Evolutionary conservation across 148 eudicot species (phyloP).

Genomic region (Heliosperma pusillum): DNA sequence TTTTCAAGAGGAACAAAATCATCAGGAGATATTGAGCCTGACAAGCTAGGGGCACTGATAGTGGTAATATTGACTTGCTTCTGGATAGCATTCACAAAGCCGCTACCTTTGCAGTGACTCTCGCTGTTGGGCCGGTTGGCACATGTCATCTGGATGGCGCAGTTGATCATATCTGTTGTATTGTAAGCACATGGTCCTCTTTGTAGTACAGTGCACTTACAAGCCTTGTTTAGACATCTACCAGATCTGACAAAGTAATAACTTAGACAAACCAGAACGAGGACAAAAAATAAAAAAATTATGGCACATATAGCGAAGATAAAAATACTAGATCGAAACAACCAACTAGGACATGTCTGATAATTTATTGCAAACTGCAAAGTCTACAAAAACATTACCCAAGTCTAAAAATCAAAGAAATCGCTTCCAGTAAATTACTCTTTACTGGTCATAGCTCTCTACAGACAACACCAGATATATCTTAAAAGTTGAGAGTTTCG

Average conservation of each 20-base stretch:
- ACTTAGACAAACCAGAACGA: background rate
- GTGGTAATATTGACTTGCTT: slow-evolving; percentile 25
- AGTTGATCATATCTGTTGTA: slow-evolving; percentile 27
- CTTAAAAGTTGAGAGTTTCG: background rate
- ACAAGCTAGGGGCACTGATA: slow-evolving; percentile 25
- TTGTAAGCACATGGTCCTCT: slow-evolving; percentile 28
- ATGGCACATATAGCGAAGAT: background rate
- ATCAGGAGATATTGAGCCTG: slow-evolving; percentile 22
- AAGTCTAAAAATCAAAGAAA: background rate
- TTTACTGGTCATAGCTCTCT: slow-evolving; percentile 3
- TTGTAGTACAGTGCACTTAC: slow-evolving; percentile 21
- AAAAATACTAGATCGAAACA: background rate
- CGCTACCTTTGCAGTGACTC: slow-evolving; percentile 20
- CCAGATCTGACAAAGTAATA: slow-evolving; percentile 24
- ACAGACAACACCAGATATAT: slow-evolving; percentile 1
- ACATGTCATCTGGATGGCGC: slow-evolving; percentile 22
- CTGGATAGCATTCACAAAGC: slow-evolving; percentile 19
- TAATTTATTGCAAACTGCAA: background rate
- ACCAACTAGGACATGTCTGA: background rate
- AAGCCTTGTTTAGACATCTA: slow-evolving; percentile 31
- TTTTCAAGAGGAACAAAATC: slow-evolving; percentile 24
- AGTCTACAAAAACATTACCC: background rate
- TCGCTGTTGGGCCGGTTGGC: slow-evolving; percentile 22
- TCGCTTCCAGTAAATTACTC: background rate
- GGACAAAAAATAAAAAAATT: background rate